A percentile compares a stretch with the other conserved stretches of the same genome.
Conservation (phyloP, 2,329 filamentous ascomycete genomes). For the Ceratocystis destructans region DNA sequence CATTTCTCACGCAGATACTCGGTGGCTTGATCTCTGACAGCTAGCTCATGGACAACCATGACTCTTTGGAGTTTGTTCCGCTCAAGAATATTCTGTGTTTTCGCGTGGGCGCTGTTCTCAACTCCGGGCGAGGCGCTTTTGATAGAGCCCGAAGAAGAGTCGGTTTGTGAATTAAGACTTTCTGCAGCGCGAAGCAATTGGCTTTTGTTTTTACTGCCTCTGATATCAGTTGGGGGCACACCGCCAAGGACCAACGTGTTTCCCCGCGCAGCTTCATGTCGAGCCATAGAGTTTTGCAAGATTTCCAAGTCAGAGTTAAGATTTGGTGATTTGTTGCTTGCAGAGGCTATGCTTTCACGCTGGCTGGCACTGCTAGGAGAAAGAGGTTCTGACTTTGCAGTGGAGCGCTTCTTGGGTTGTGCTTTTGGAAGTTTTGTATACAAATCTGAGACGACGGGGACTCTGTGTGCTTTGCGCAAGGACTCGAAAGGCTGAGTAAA, state of each 20-base stretch:
- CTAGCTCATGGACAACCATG: constrained; percentile 47
- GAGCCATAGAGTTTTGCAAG: constrained; percentile 34
- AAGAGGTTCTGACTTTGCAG: constrained; percentile 22
- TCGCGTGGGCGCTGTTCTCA: constrained; percentile 29
- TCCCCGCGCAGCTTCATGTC: constrained; percentile 31
- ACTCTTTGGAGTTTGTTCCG: constrained; percentile 40
- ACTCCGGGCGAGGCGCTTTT: constrained; percentile 35
- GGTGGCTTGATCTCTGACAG: constrained; percentile 38
- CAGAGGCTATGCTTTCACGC: constrained; percentile 20
- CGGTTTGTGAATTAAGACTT: constrained; percentile 31
- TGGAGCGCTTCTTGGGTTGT: constrained; percentile 7
- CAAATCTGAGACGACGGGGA: constrained; percentile 40
- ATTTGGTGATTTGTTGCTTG: constrained; percentile 25
- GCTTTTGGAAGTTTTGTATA: constrained; percentile 26
- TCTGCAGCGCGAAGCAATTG: constrained; percentile 23
- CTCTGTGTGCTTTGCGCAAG: constrained; percentile 33
- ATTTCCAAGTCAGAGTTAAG: constrained; percentile 38
- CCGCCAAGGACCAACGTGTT: constrained; percentile 17
- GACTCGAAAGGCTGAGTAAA: constrained; percentile 39
- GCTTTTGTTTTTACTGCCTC: constrained; percentile 1
- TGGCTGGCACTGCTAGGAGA: constrained; percentile 12
- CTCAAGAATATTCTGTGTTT: constrained; percentile 38
- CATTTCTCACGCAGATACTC: constrained; percentile 38
- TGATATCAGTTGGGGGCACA: constrained; percentile 21
- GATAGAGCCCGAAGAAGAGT: constrained; percentile 44